Evolutionary conservation across 345 rosid species (phyloP), one percentile per base, ranked within the genome.

Genomic region (Crucihimalaya himalaica): DNA sequence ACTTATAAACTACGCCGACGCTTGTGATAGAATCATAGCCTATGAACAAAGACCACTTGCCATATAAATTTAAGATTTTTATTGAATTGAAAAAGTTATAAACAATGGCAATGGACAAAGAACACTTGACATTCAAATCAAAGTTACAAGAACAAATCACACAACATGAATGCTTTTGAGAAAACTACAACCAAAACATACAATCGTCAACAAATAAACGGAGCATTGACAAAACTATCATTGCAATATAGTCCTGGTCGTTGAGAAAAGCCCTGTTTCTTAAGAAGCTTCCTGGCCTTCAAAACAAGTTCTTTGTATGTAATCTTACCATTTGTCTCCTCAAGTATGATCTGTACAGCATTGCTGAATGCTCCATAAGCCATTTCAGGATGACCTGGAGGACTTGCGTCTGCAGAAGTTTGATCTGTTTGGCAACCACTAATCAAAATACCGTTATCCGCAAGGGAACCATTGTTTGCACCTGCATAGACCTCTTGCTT

Each of bases 341-440:
- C 86, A 19, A 95, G 67, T 64, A 92, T 83, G 11, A 77, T 80
- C 84, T 95, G 99, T 50, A 95, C 83, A 23, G 85, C 96, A 64
- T 95, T 92, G 81, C 85, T 95, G n/a, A 89, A 85, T 53, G 97
- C 99, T 60, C 99, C 99, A 68, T 89, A 88, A 43, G 97, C 89
- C 77, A 74, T 79, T 1, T 72, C 67, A 20, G 93, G 39, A 15
- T 83, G 76, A 15, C 91, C 96, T 0, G 73, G 45, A 25, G 95
- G 96, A 60, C 83, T 87, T 8, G 97, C 97, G 37, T 95, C 99
- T 0, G 99, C 99, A 19, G 99, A 95, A 40, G 97, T 89, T 82
- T 95, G 91, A 77, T 91, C 79, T 4, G 89, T 86, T 80, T 95
- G 99, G 66, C 99, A 95, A 48, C 97, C 97, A 27, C 99, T 95